These are phyloP conservation scores for Aureobasidium sp. DNA, from an alignment of 2,329 filamentous ascomycete species.

Conservation along the genomic window DNA sequence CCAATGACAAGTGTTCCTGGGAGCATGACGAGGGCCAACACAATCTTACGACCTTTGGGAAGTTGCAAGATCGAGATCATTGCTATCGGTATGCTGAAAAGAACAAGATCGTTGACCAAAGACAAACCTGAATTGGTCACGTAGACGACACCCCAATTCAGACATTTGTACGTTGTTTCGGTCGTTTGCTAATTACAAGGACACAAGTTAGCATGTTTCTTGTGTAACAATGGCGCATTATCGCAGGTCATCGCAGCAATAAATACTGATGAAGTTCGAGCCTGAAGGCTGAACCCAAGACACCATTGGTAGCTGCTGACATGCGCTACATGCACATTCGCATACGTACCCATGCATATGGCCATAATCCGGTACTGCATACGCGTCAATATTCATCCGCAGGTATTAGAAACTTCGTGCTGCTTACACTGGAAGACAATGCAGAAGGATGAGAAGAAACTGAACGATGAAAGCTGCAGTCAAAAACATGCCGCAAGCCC, in stretches of 20 bases:
- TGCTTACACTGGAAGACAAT: conserved; percentile 41
- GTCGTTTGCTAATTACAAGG: conserved; percentile 30
- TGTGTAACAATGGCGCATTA: background rate
- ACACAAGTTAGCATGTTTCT: background rate
- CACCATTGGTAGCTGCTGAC: background rate
- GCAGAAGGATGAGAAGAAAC: conserved; percentile 45
- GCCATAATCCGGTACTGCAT: conserved; percentile 41
- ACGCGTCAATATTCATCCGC: background rate
- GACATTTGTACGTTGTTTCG: conserved; percentile 36
- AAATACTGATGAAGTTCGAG: background rate
- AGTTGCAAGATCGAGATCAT: conserved; percentile 44
- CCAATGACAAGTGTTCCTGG: conserved; percentile 45
- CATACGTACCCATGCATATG: conserved; percentile 36
- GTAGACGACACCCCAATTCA: conserved; percentile 48
- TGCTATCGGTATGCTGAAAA: conserved; percentile 46
- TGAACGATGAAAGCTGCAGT: conserved; percentile 42
- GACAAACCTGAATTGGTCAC: conserved; percentile 46
- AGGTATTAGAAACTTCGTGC: too few relatives aligned
- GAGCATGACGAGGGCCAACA: conserved; percentile 43
- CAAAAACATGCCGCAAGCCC: conserved; percentile 30
- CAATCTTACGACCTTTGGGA: conserved; percentile 39
- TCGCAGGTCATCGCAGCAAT: background rate
- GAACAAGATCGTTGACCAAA: conserved; percentile 43
- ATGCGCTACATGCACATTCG: background rate
- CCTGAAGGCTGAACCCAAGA: background rate